Base-by-base conservation (phyloP, 495 filamentous ascomycete species). In the Elasticomyces elasticus region DNA sequence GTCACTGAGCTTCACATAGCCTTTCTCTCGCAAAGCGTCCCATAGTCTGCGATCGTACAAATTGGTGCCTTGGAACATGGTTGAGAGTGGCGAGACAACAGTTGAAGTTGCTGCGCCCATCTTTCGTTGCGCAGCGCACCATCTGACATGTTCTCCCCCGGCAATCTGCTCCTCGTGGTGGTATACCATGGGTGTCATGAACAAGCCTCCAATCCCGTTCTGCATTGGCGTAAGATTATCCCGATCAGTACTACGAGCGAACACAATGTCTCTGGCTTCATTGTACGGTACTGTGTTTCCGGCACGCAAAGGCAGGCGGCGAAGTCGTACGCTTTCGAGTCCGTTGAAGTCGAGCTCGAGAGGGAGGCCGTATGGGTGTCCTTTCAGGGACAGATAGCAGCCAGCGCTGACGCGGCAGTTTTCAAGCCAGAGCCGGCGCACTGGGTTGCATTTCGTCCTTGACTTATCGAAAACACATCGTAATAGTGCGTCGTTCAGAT, bases 401-500 rank as follows among this genome's bases (percentile, higher is more conserved):
- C 44, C 57, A n/a, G 26, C 49, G 31, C 35, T 38, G 20, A 67
- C 54, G 26, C 60, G 60, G 50, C 61, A 64, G 40, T 63, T 69
- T 41, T 69, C 66, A 12, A 69, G 59, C 66, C 66, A 69, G 0
- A 69, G 58, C 24, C 56, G 64, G 7, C 64, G 58, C 3, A 69
- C 42, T 1, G 62, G 61, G 15, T 54, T 51, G 45, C 23, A 28
- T 2, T 54, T 40, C 2, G 46, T 43, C n/a, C 66, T 52, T 17
- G 41, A 10, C 22, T 51, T 47, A 35, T 64, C 55, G 37, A 69
- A 60, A 41, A 67, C 66, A n/a, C 56, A 58, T 13, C 58, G 46
- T 15, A 69, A 23, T 9, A 69, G 54, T 12, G 28, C 54, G 30
- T 59, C 48, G n/a, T 56, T 69, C 3, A 69, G 13, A 15, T 50